These are phyloP conservation scores for Trichoderma afroharzianum DNA, from an alignment of 2,329 filamentous ascomycete genomes.

Conservation along the genomic window DNA sequence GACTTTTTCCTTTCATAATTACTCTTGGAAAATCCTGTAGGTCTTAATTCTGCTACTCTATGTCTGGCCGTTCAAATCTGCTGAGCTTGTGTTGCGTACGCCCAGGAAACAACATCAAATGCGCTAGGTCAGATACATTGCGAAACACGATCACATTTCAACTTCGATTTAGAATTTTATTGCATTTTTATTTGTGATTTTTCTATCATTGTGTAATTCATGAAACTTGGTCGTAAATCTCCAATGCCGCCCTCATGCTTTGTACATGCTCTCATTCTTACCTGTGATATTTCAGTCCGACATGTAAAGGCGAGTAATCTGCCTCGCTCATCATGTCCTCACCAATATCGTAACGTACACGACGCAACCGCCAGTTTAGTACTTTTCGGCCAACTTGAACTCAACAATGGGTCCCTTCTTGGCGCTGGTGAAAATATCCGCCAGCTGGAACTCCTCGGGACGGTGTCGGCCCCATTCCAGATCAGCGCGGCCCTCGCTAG, in stretches of 20 bases:
- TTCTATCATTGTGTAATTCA: not conserved
- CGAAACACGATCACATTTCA: not conserved
- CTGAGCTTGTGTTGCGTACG: not conserved
- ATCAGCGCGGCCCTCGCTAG: conserved; percentile 48
- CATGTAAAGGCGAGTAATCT: not conserved
- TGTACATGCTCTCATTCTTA: not conserved
- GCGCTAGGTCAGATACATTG: not conserved
- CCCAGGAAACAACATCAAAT: not conserved
- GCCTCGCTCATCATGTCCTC: not conserved
- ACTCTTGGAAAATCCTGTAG: not conserved
- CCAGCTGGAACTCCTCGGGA: conserved; percentile 62
- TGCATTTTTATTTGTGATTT: not conserved
- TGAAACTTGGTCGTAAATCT: not conserved
- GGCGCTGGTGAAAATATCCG: conserved; percentile 69
- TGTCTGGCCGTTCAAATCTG: not conserved
- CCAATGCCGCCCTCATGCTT: not conserved
- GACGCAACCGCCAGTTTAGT: conserved; percentile 1
- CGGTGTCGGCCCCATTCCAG: conserved; percentile 54
- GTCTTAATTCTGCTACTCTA: not conserved
- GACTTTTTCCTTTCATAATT: not conserved
- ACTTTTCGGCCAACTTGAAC: conserved; percentile 41
- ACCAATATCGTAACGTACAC: not conserved
- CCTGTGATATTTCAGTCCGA: not conserved
- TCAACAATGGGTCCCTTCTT: conserved; percentile 70
- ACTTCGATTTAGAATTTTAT: not conserved